Evolutionary conservation across 2,329 filamentous ascomycete genomes (phyloP).

Genomic region (Colletotrichum endophyticum): DNA sequence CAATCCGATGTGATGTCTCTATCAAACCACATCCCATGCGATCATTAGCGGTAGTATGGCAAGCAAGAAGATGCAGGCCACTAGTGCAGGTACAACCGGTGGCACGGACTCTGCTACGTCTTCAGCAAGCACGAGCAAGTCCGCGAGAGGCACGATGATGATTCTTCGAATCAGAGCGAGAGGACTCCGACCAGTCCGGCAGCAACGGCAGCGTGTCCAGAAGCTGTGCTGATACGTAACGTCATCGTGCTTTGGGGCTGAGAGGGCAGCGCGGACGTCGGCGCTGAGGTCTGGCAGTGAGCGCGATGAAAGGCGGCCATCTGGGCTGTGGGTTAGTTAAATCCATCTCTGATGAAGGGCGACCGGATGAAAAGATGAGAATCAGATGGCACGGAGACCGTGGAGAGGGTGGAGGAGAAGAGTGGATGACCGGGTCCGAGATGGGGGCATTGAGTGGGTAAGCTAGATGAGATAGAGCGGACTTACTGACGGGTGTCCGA

Average conservation of each 20-base stretch:
- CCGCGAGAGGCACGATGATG: background rate
- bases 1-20: background rate
- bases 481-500: constrained; percentile 14
- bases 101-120: constrained; percentile 2
- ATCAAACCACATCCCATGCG: background rate
- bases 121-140: background rate
- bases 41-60: constrained; percentile 8
- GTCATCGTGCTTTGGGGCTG: constrained; percentile 11
- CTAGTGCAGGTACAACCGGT: constrained; percentile 7
- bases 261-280: constrained; percentile 12
- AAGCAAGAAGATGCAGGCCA: constrained; percentile 6
- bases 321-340: background rate
- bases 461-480: background rate
- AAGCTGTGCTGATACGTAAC: constrained; percentile 5
- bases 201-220: constrained; percentile 18
- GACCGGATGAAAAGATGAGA: background rate
- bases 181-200: background rate
- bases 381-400: background rate
- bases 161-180: constrained; percentile 6
- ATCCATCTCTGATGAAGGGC: background rate
- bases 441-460: background rate
- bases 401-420: background rate
- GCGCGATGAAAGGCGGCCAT: background rate
- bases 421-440: background rate
- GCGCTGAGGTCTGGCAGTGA: constrained; percentile 17